phyloP scores from a whole-genome alignment of 139 green algal species.

The Yamagishiella unicocca region DNA sequence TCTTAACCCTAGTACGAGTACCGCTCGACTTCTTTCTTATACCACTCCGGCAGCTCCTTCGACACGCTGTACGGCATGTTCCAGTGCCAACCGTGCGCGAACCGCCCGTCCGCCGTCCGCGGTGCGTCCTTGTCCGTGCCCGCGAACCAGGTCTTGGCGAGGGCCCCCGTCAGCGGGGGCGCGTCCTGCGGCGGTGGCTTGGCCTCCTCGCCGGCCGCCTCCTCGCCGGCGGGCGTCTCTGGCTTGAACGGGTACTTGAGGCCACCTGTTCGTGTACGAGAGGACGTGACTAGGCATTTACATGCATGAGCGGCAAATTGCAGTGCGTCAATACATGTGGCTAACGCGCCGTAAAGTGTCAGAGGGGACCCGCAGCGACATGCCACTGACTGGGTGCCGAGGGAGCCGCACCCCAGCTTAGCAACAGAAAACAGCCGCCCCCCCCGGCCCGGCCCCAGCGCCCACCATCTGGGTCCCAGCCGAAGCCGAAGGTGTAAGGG shows the following conservation, averaged over 20 bases:
- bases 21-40: constrained; percentile 69
- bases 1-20: constrained; percentile 45
- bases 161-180: constrained; percentile 35
- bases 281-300: no score
- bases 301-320: no score
- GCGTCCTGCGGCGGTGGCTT: not conserved
- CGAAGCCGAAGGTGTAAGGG: constrained; percentile 55
- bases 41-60: constrained; percentile 63
- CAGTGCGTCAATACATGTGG: no score
- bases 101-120: constrained; percentile 50
- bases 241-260: constrained; percentile 67
- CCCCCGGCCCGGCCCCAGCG: no score
- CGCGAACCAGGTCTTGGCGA: constrained; percentile 64
- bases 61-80: constrained; percentile 68
- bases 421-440: no score
- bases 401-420: no score
- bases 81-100: constrained; percentile 70
- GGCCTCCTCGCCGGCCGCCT: not conserved
- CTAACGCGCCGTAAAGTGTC: no score
- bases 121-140: constrained; percentile 57
- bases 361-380: no score
- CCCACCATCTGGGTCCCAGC: constrained; percentile 55
- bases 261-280: constrained; percentile 44
- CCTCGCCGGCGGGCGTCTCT: not conserved
- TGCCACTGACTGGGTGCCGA: no score